Conservation (phyloP, 345 rosid genomes). For the Linum tenue region DNA sequence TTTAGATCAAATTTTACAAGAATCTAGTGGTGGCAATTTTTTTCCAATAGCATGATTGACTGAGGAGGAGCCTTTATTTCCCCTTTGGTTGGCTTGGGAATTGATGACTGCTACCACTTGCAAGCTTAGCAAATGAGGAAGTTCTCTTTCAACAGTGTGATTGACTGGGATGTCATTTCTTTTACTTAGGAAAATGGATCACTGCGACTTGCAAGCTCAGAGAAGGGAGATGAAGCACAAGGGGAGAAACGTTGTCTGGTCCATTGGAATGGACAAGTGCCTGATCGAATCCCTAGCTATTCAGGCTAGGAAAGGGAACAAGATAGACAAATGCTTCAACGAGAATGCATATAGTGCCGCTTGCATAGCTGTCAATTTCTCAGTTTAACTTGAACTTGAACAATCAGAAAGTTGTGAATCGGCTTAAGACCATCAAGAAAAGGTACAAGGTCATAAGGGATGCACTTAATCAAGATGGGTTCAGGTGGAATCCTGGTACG, state of each 20-base stretch:
- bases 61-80: not conserved
- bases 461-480: slow-evolving; percentile 66
- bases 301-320: slow-evolving; percentile 76
- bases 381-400: slow-evolving; percentile 61
- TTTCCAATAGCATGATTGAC: no score
- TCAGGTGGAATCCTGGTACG: slow-evolving; percentile 62
- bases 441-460: slow-evolving; percentile 70
- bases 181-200: slow-evolving; percentile 52
- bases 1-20: no score
- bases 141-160: not conserved
- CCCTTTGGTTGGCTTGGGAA: not conserved
- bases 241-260: slow-evolving; percentile 89
- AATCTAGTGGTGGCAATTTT: no score
- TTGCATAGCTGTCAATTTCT: slow-evolving; percentile 58
- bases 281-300: slow-evolving; percentile 74
- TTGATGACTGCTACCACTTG: not conserved
- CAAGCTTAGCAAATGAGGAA: not conserved
- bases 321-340: slow-evolving; percentile 69
- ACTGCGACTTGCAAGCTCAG: slow-evolving; percentile 43
- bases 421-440: slow-evolving; percentile 85
- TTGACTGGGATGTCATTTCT: slow-evolving; percentile 6
- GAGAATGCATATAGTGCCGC: slow-evolving; percentile 76
- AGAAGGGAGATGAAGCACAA: slow-evolving; percentile 67
- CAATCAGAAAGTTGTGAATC: slow-evolving; percentile 73
- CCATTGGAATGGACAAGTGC: slow-evolving; percentile 81